Base-by-base conservation (phyloP, 768 basidiomycete species). In the Trametes coccinea region DNA sequence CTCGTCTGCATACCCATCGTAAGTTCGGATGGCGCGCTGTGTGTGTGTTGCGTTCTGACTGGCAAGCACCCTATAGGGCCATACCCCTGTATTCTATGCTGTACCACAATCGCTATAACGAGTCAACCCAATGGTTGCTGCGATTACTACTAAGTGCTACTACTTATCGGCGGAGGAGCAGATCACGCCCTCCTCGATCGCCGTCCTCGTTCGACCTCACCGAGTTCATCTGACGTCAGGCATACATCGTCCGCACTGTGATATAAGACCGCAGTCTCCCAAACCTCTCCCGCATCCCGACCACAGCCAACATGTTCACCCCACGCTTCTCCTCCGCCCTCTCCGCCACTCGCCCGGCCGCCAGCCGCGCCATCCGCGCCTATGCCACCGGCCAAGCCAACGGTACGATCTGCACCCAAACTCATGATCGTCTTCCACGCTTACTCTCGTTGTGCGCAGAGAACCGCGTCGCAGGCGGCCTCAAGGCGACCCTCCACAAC, bases 401-500 rank as follows among this genome's bases (percentile, higher is more conserved):
- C 10, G 31, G 50, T 51, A 51, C 50, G 33, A 6, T 17, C 17
- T 44, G n/a, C 27, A 22, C 11, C 27, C 45, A 27, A 8, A 8
- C 8, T 2, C 48, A 16, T 29, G 4, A 10, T 22, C 48, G 10
- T 27, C 17, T 14, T 30, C 9, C 17, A 9, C 14, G 13, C 29
- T 43, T 13, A 44, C 41, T 29, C 17, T 16, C 22, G n/a, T 41
- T 11, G 4, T n/a, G 11, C 30, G 10, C 9, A 53, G 53, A 11
- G 4, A 53, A 44, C 30, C 53, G 41, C 60, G 83, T 86, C 40
- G 77, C 77, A 22, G 81, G 79, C 4, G 85, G 84, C 30, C 70
- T 82, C 56, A 84, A 84, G 64, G 83, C 84, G 11, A 73, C 82
- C 7, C 73, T 84, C 1, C 75, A 78, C 66, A 85, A 86, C 65